Base-by-base conservation (phyloP, 306 rosid species). In the Ammopiptanthus mongolicus region DNA sequence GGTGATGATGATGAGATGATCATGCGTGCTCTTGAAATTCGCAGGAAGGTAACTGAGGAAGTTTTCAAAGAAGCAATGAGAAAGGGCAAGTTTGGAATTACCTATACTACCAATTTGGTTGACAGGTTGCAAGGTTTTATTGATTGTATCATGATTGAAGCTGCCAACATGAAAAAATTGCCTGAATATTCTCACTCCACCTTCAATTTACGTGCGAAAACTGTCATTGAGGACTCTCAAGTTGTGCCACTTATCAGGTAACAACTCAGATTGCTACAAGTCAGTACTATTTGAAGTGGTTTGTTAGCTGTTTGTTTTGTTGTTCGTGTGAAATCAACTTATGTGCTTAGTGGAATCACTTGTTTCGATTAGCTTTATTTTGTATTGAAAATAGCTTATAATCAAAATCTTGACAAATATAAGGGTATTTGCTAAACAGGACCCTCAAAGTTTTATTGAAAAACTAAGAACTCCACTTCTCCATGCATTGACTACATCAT, bases 241-340 rank as follows among this genome's bases (percentile, higher is more conserved):
- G 96, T 91, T 73, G 96, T 94, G 80, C 91, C 88, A 53, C 88
- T 89, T 71, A 88, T 94, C 53, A 88, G 98, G 98, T 93, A 50
- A 33, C 59, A 9, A 61, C 56, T 37, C 0, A 5, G 14, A 66
- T 14, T 61, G 21, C 4, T 19, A 15, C 37, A 19, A 6, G 44
- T 56, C 63, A 5, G 58, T 75, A 14, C 15, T 4, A 0, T 75
- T 65, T 71, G 17, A 68, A 25, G 48, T 36, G 73, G 80, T 6
- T 19, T 11, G 18, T 31, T 52, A 72, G 75, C 31, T 81, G 88
- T 73, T 84, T 77, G 83, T 44, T 84, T 70, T 53, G 1, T 51
- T 76, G 71, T 18, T 28, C 13, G n/a, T 70, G 15, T 33, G 65
- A 71, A 70, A 46, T 74, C 14, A 52, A 41, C 21, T 52, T 10